Base-by-base conservation (phyloP, 352 stramenopile species). In the Pythium insidiosum region DNA sequence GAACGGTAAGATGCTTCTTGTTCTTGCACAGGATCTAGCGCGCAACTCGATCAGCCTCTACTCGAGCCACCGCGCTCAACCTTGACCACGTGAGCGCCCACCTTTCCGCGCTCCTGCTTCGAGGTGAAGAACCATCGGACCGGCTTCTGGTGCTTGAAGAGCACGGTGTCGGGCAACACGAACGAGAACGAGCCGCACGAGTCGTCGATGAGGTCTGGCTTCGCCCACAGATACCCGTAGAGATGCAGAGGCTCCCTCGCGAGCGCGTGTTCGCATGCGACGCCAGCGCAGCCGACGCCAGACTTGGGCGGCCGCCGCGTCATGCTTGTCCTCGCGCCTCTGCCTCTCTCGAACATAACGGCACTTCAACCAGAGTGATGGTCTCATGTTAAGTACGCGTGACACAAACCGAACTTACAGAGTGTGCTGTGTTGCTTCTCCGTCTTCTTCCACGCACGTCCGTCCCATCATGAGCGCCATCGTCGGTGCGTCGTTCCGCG, bases 401-500 rank as follows among this genome's bases (percentile, higher is more conserved):
- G n/a, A n/a, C n/a, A n/a, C n/a, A n/a, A n/a, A n/a, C n/a, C 12
- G 12, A 6, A 25, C 7, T 54, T 47, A 54, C 34, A 43, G n/a
- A 33, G 44, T 18, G 20, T 40, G 33, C 16, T 34, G 28, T 38
- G 33, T 20, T 16, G 7, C 33, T 26, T 47, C 1, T 44, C 37
- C 2, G 20, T 38, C 26, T 57, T 58, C 50, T 49, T 53, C 38
- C 51, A 52, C 23, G 40, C 35, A 24, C 38, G 19, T 31, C n/a
- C n/a, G n/a, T n/a, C n/a, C n/a, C n/a, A n/a, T n/a, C n/a, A n/a
- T n/a, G n/a, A n/a, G n/a, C n/a, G n/a, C n/a, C n/a, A n/a, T n/a
- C n/a, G n/a, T n/a, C n/a, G n/a, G n/a, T n/a, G n/a, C n/a, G n/a
- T 61, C 70, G 33, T 90, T 88, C 61, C 73, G 71, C 46, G 78